These are phyloP conservation scores for Daldinia loculata DNA, from an alignment of 495 filamentous ascomycete species.

Conservation along the genomic window DNA sequence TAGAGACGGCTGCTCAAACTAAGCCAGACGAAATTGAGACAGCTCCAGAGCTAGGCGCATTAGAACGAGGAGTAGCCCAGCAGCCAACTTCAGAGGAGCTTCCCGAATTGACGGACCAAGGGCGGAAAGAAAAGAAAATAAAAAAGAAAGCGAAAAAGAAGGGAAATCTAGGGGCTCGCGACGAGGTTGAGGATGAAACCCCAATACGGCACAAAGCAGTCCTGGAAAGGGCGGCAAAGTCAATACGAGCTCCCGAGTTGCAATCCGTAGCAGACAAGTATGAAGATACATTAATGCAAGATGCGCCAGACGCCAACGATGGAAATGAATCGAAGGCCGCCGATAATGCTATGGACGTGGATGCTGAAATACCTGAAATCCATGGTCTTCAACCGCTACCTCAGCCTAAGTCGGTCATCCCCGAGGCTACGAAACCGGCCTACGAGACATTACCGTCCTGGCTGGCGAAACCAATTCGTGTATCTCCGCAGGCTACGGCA, in stretches of 20 bases:
- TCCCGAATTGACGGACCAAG: constrained; percentile 8
- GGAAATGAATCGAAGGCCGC: constrained; percentile 42
- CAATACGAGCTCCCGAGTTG: constrained; percentile 48
- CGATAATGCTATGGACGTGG: constrained; percentile 29
- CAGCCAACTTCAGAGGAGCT: constrained; percentile 1
- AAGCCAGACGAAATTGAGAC: neutral
- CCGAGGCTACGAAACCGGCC: constrained; percentile 58
- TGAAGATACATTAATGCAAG: constrained; percentile 44
- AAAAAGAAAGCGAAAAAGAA: constrained; percentile 54
- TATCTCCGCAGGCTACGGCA: constrained; percentile 63
- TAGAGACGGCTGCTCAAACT: neutral
- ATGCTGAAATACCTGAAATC: constrained; percentile 54
- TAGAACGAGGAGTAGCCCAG: neutral
- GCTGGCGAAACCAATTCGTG: constrained; percentile 76
- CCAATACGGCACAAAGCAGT: constrained; percentile 54
- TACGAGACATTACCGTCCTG: constrained; percentile 71
- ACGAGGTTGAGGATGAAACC: constrained; percentile 35
- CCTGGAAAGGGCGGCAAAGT: constrained; percentile 59
- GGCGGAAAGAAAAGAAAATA: constrained; percentile 49
- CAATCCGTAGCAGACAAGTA: constrained; percentile 34
- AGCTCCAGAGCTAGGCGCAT: neutral
- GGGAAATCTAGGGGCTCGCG: constrained; percentile 33
- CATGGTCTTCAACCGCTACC: constrained; percentile 80
- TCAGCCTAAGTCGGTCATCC: constrained; percentile 70
- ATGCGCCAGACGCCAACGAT: constrained; percentile 37